These are phyloP conservation scores for Diaporthe batatas DNA, from an alignment of 2,329 filamentous ascomycete genomes.

Conservation along the genomic window DNA sequence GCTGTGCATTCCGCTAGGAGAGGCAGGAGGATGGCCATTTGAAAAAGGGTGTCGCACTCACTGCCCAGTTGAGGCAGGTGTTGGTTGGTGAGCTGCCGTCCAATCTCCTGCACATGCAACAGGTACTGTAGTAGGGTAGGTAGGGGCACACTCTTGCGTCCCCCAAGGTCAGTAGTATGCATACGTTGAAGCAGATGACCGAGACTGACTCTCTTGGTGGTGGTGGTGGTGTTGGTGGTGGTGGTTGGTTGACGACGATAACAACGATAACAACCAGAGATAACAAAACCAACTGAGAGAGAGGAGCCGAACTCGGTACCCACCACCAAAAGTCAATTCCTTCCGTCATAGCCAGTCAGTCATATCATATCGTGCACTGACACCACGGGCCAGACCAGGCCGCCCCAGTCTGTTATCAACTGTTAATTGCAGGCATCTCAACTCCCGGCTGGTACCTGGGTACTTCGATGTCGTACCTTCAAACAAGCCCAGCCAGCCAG, in stretches of 20 bases:
- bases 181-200: background rate
- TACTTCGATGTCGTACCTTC: too few relatives aligned
- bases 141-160: background rate
- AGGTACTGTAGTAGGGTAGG: background rate
- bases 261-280: too few relatives aligned
- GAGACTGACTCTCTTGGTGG: background rate
- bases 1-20: background rate
- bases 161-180: slow-evolving; percentile 9
- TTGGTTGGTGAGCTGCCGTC: background rate
- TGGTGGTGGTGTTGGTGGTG: too few relatives aligned
- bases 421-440: slow-evolving; percentile 7
- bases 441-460: background rate
- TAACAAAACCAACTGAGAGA: too few relatives aligned
- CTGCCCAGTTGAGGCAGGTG: background rate
- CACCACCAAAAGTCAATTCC: slow-evolving; percentile 1
- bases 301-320: too few relatives aligned
- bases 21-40: background rate
- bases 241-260: too few relatives aligned
- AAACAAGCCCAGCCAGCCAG: too few relatives aligned
- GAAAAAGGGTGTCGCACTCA: background rate
- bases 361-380: slow-evolving; percentile 31
- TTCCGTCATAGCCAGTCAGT: background rate
- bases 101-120: background rate
- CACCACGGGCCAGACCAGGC: slow-evolving; percentile 26
- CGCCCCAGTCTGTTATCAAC: slow-evolving; percentile 19